Conservation (phyloP, 371 early-diverging fungal species). For the Mortierella sp. region DNA sequence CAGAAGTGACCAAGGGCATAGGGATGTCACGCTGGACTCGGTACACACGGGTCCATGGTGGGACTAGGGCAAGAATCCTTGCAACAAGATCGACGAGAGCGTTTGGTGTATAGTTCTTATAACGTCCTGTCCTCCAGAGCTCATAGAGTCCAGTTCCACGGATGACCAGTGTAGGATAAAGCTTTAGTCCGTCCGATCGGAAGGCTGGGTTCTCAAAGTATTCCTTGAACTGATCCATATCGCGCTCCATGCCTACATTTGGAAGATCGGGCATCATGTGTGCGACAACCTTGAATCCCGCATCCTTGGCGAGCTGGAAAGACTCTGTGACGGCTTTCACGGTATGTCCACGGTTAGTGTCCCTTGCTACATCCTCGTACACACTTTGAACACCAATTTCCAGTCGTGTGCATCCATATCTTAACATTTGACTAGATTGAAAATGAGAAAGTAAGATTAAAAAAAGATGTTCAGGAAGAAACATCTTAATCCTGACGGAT, state of each 20-base stretch:
- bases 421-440: constrained; percentile 91
- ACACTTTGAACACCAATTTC: constrained; percentile 99
- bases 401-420: constrained; percentile 99
- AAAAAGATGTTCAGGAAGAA: not conserved
- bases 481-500: not conserved
- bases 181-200: constrained; percentile 99
- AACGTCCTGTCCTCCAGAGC: constrained; percentile 98
- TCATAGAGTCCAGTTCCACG: constrained; percentile 99
- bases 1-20: constrained; percentile 99
- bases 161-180: constrained; percentile 99
- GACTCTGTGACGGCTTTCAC: constrained; percentile 98
- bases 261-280: constrained; percentile 99
- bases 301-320: constrained; percentile 98
- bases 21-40: constrained; percentile 99
- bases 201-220: constrained; percentile 99
- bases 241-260: constrained; percentile 99
- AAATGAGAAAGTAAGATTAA: constrained; percentile 6
- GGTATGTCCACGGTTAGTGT: constrained; percentile 99
- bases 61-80: constrained; percentile 96
- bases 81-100: constrained; percentile 99
- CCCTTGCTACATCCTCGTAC: constrained; percentile 99
- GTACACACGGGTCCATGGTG: constrained; percentile 99
- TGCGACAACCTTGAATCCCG: constrained; percentile 99
- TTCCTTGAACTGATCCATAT: constrained; percentile 99
- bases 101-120: constrained; percentile 99